Conservation (phyloP, 1,139 yeast species). For the Candida smagusa region DNA sequence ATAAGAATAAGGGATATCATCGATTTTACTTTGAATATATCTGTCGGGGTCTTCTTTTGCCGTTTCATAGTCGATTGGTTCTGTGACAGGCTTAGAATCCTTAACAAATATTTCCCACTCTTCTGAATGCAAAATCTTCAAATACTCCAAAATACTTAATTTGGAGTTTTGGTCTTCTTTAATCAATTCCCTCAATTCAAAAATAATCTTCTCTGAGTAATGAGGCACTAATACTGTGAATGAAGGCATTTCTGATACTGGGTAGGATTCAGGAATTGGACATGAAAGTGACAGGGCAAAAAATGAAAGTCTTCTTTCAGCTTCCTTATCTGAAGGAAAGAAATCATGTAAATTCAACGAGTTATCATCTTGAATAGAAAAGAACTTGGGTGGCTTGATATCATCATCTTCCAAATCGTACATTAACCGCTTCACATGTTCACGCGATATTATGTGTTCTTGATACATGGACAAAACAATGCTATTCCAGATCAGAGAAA, state of each 20-base stretch:
- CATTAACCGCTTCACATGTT: slow-evolving; percentile 59
- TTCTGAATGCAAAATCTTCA: slow-evolving; percentile 61
- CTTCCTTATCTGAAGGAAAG: slow-evolving; percentile 61
- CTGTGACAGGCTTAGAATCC: slow-evolving; percentile 33
- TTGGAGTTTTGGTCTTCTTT: slow-evolving; percentile 58
- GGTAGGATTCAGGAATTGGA: slow-evolving; percentile 69
- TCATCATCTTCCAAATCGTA: slow-evolving; percentile 28
- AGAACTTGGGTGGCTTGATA: neutral
- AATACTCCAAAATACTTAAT: slow-evolving; percentile 68
- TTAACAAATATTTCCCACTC: slow-evolving; percentile 81
- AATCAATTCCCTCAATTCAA: slow-evolving; percentile 64
- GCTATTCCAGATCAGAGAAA: slow-evolving; percentile 80
- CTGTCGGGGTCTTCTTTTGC: neutral
- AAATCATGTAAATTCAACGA: slow-evolving; percentile 48
- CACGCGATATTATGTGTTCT: slow-evolving; percentile 73
- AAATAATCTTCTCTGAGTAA: slow-evolving; percentile 69
- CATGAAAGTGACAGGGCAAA: slow-evolving; percentile 86
- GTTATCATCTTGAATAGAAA: slow-evolving; percentile 26
- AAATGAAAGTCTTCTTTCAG: slow-evolving; percentile 76
- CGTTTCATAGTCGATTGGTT: neutral
- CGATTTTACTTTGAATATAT: slow-evolving; percentile 33
- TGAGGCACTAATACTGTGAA: slow-evolving; percentile 88
- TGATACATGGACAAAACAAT: slow-evolving; percentile 71
- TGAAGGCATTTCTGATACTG: slow-evolving; percentile 73
- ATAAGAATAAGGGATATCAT: slow-evolving; percentile 66